A percentile compares a stretch with the other conserved stretches of the same genome.
Conservation (phyloP, 225 moss, liverwort and hornwort species). For the Polytrichum commune region DNA sequence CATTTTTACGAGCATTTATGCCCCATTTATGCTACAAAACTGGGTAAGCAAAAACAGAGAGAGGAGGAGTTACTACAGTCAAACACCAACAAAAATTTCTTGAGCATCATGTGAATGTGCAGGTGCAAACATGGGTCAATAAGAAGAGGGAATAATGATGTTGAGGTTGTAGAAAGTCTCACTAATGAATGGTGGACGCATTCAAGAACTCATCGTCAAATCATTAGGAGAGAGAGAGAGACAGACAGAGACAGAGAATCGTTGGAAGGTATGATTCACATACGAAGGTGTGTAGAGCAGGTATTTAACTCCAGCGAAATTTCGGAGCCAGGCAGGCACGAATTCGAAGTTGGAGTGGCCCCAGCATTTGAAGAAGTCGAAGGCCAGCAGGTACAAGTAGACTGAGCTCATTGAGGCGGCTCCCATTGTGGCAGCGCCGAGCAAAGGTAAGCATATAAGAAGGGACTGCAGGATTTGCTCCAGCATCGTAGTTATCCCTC, state of each 20-base stretch:
- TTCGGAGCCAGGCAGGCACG: constrained; percentile 30
- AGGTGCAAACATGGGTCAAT: too few species aligned
- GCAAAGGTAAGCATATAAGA: constrained; percentile 46
- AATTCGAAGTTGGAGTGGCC: constrained; percentile 75
- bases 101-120: too few species aligned
- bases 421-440: constrained; percentile 51
- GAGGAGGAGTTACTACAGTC: too few species aligned
- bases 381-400: constrained; percentile 59
- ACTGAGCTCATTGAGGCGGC: constrained; percentile 69
- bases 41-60: too few species aligned
- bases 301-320: constrained; percentile 56
- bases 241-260: too few species aligned
- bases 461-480: constrained; percentile 60
- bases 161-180: too few species aligned
- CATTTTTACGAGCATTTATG: too few species aligned
- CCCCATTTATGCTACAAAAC: too few species aligned
- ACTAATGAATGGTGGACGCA: too few species aligned
- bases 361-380: constrained; percentile 76
- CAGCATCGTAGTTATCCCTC: constrained; percentile 63
- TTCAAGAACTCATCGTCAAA: too few species aligned
- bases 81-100: too few species aligned
- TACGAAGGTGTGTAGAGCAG: constrained; percentile 91
- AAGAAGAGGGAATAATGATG: too few species aligned
- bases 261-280: constrained; percentile 12
- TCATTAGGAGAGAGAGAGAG: not conserved